Base-by-base conservation (phyloP, 2,329 filamentous ascomycete species). In the Colletotrichum sp. region DNA sequence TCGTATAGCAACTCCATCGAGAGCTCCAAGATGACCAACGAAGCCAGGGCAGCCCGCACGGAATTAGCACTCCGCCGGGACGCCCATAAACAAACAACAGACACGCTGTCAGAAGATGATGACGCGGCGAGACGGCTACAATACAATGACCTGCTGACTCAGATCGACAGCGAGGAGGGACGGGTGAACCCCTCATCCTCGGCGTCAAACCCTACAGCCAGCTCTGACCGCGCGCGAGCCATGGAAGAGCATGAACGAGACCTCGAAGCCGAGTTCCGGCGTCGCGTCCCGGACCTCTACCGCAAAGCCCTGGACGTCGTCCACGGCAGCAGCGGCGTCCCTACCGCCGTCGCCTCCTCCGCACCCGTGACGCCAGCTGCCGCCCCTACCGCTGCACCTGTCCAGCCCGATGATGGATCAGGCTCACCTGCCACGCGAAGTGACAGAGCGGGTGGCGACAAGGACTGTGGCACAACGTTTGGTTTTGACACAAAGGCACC, bases 1-100 rank as follows among this genome's bases (percentile, higher is more conserved):
- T 89, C 88, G 0, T 91, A 90, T 77, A 86, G 87, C 75, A 88
- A 87, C 75, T 88, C 90, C 76, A 89, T 91, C 75, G 84, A 84
- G 24, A 87, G 86, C 6, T 79, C 82, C 34, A 87, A 84, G 76
- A 88, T 85, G 80, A 86, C 85, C 32, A 21, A 32, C 32, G 83
- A 83, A 9, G 85, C 85, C n/a, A 84, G 83, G 49, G 82, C 86
- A 59, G 86, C 87, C 66, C 52, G 55, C 71, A 73, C 85, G 4
- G 86, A 87, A 60, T 81, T 72, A 24, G 30, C 63, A 39, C 39
- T 32, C 12, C 62, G 30, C 36, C 15, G 62, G 62, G 68, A 63
- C 21, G 44, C 36, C 64, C 71, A 72, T 52, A 49, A 67, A 32
- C 24, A 64, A 64, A 12, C 39, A 21, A 49, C 13, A 24, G 36